Evolutionary conservation across 164 flowering plant genomes (phyloP), one percentile per base, ranked within the genome.

Genomic region (Macadamia tetraphylla): DNA sequence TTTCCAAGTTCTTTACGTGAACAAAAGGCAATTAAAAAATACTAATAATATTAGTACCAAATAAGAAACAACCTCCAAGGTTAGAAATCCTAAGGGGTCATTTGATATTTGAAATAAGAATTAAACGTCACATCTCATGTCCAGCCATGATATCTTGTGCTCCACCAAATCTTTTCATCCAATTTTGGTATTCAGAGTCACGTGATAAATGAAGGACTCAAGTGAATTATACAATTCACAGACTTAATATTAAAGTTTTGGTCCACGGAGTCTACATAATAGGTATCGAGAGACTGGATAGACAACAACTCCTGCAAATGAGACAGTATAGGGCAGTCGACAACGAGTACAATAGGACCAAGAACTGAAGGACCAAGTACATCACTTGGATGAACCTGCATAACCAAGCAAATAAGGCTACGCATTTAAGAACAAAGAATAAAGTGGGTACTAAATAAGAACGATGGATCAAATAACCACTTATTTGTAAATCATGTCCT

Each of bases 111-210:
- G n/a, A n/a, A n/a, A n/a, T n/a, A n/a, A n/a, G n/a, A n/a, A n/a
- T n/a, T n/a, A n/a, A n/a, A n/a, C 11, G 84, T 76, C 67, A 95
- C 99, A 67, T 77, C 80, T 82, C 82, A 84, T 91, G 96, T 70
- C 99, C 99, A 77, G 96, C 98, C 85, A 95, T 83, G 74, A 95
- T 83, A 74, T 95, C 98, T 75, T 95, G 93, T 46, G 92, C 89
- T 35, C 80, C 78, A 64, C 82, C 84, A 75, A 95, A 92, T 82
- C 84, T 89, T 69, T 76, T 81, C 97, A 92, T 90, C 99, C 98
- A 95, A 10, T 74, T 78, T 69, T 83, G 86, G 75, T 94, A 94
- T 52, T 73, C 76, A 23, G 73, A 31, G 76, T 80, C 32, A 64
- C 55, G 80, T 69, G 32, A 94, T 79, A 60, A 85, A 77, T n/a